Evolutionary conservation across 108 stramenopile species (phyloP), one percentile per base, ranked within the genome.

Genomic region (Asterionellopsis glacialis): DNA sequence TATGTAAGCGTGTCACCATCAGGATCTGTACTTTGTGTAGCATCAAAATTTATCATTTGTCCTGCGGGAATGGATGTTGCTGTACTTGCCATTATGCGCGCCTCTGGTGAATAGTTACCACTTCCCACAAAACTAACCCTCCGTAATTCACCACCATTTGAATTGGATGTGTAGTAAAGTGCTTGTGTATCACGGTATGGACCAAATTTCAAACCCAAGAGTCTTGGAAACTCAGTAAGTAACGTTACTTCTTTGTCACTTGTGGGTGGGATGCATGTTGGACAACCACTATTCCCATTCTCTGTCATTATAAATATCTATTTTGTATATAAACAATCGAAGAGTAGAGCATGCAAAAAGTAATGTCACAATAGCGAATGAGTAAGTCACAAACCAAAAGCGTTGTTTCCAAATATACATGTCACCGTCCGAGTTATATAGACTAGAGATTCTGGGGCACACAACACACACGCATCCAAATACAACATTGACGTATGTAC

Each of bases 161-260:
- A 39, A 42, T 22, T 55, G 21, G 57, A 55, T 19, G 50, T 56
- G 22, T 45, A 28, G 49, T 72, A 72, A 22, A 72, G 26, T 9
- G 67, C 73, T 41, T 60, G 41, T 33, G 58, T 63, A 42, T 68
- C 56, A 18, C 51, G 53, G 61, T 64, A 61, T 16, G 67, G 73
- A 22, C 67, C 67, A 59, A 74, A 74, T 18, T 51, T 43, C 55
- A 74, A 55, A 13, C 63, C 55, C 12, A 63, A 67, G 1, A 68
- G 22, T 11, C 57, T 24, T 28, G 42, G 52, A n/a, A 60, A 42
- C 47, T 65, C 55, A 15, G n/a, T 18, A 38, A 59, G 33, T 13
- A 58, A 11, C 6, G 4, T 16, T 3, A 9, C 41, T 19, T 41
- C 1, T 16, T 19, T 39, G 33, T 38, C 56, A 2, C 33, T n/a